A percentile compares a stretch with the other conserved stretches of the same genome.
These are phyloP conservation scores for Penicillium robsamsonii DNA, from an alignment of 495 filamentous ascomycete genomes.

Conservation along the genomic window DNA sequence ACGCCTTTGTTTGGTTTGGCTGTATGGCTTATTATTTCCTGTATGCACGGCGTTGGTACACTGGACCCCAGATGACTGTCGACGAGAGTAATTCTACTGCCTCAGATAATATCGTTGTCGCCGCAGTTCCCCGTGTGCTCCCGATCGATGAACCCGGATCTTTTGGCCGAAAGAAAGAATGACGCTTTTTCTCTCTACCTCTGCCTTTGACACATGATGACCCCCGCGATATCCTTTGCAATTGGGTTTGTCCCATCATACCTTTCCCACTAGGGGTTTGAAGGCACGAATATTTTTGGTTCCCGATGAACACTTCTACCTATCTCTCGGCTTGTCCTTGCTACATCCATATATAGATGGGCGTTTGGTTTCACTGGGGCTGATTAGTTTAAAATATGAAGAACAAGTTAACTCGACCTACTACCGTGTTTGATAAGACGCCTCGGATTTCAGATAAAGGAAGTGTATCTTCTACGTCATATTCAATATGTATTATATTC, in stretches of 20 bases:
- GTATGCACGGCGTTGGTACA: conserved; percentile 68
- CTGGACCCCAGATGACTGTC: conserved; percentile 68
- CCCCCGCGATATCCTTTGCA: too few relatives aligned
- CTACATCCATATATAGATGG: not conserved
- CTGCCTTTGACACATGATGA: too few relatives aligned
- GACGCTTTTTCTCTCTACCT: not conserved
- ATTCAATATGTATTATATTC: too few relatives aligned
- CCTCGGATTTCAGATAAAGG: too few relatives aligned
- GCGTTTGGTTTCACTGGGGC: not conserved
- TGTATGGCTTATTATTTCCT: conserved; percentile 63
- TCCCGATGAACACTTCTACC: too few relatives aligned
- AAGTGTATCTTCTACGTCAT: too few relatives aligned
- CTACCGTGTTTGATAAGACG: too few relatives aligned
- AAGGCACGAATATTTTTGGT: not conserved
- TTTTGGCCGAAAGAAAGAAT: conserved; percentile 1
- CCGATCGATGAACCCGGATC: not conserved
- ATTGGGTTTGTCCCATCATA: not conserved
- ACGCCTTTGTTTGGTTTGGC: conserved; percentile 60
- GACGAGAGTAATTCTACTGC: conserved; percentile 25
- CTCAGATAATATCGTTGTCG: conserved; percentile 6
- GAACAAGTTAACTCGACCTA: too few relatives aligned
- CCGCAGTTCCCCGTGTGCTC: not conserved
- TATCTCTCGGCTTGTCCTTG: not conserved
- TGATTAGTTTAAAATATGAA: not conserved
- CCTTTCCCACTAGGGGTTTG: not conserved